Percentiles rank a stretch among this genome's conserved stretches.
These are phyloP conservation scores for Astragalus glycyphyllos DNA, from an alignment of 306 rosid species.

Conservation along the genomic window DNA sequence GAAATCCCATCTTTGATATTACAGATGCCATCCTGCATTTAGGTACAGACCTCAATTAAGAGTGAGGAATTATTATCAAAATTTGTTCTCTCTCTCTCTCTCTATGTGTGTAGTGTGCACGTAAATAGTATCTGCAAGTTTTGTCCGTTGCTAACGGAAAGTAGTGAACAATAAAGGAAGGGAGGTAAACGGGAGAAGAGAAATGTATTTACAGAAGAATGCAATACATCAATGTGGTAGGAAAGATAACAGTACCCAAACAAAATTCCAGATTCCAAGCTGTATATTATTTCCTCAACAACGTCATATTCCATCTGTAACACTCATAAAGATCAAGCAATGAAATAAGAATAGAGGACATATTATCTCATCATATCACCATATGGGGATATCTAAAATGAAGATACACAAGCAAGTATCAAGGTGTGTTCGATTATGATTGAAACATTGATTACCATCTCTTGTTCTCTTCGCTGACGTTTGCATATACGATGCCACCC, in stretches of 20 bases:
- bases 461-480: conserved; percentile 82
- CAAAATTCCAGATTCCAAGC: conserved; percentile 94
- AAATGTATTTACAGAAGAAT: conserved; percentile 24
- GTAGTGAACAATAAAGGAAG: background rate
- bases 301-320: conserved; percentile 89
- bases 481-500: conserved; percentile 86
- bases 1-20: conserved; percentile 89
- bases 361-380: conserved; percentile 16
- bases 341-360: background rate
- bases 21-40: conserved; percentile 90
- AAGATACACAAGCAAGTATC: conserved; percentile 35
- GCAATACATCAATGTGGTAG: conserved; percentile 17
- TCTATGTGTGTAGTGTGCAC: background rate
- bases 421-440: conserved; percentile 25
- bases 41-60: conserved; percentile 17
- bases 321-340: conserved; percentile 44
- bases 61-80: background rate
- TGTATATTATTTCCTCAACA: conserved; percentile 87
- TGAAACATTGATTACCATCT: conserved; percentile 63
- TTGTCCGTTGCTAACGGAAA: background rate
- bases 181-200: conserved; percentile 29
- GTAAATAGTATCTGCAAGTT: conserved; percentile 6
- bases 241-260: conserved; percentile 67
- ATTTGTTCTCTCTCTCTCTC: background rate
- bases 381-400: background rate